phyloP scores from a whole-genome alignment of 768 basidiomycete genomes.

The Paxillus involutus region DNA sequence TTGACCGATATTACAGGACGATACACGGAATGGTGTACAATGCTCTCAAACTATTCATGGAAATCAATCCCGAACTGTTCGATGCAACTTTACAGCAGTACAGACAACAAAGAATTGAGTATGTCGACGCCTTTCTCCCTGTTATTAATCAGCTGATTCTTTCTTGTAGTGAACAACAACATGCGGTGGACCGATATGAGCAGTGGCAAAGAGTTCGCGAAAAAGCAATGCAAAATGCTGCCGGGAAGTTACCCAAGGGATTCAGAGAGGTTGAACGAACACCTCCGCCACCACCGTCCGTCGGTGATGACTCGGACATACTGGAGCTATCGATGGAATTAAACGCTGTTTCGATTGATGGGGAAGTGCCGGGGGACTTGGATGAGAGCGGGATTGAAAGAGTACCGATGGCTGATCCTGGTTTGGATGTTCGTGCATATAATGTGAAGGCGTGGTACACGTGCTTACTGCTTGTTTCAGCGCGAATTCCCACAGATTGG shows the following conservation, averaged over 20 bases:
- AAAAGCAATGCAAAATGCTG: conserved; percentile 69
- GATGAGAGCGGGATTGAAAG: conserved; percentile 84
- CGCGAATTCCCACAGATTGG: conserved; percentile 67
- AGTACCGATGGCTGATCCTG: conserved; percentile 92
- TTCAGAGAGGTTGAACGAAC: conserved; percentile 67
- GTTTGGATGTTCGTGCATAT: conserved; percentile 66
- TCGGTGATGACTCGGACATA: conserved; percentile 83
- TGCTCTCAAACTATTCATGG: conserved; percentile 97
- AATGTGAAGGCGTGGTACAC: conserved; percentile 9
- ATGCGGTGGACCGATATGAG: conserved; percentile 80
- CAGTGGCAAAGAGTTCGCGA: conserved; percentile 88
- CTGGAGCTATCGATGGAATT: conserved; percentile 89
- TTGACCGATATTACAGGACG: conserved; percentile 54
- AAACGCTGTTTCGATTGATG: conserved; percentile 78
- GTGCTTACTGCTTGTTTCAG: conserved; percentile 38
- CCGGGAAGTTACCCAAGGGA: conserved; percentile 68
- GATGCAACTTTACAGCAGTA: conserved; percentile 93
- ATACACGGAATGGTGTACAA: conserved; percentile 99
- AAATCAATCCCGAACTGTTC: conserved; percentile 95
- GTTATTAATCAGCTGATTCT: conserved; percentile 2
- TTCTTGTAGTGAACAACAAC: conserved; percentile 75
- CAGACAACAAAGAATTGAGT: conserved; percentile 86
- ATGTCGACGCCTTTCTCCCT: conserved; percentile 34
- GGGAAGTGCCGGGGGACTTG: conserved; percentile 58
- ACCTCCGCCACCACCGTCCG: conserved; percentile 75